These are phyloP conservation scores for Blastobotrys robertii DNA, from an alignment of 805 yeast genomes.

Conservation along the genomic window DNA sequence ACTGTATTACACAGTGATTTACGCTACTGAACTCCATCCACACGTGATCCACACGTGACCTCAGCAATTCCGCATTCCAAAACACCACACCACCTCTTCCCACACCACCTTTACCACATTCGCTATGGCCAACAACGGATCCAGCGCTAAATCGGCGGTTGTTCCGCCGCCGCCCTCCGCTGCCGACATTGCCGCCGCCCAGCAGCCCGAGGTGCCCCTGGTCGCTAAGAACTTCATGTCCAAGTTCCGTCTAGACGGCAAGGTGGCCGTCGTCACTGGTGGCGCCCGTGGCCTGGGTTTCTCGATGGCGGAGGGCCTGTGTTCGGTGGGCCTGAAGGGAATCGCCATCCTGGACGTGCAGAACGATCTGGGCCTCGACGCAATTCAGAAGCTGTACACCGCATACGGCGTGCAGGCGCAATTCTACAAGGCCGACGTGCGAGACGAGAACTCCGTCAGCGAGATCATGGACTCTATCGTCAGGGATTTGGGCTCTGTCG, in stretches of 20 bases:
- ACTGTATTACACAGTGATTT: too few species aligned
- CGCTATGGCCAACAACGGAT: slow-evolving; percentile 8
- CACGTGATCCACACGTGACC: too few species aligned
- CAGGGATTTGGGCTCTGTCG: slow-evolving; percentile 44
- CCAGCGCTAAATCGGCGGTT: slow-evolving; percentile 26
- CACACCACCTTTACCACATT: not conserved
- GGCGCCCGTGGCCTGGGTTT: slow-evolving; percentile 62
- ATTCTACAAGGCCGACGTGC: slow-evolving; percentile 57
- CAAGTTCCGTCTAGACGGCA: slow-evolving; percentile 50
- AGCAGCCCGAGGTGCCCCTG: slow-evolving; percentile 24
- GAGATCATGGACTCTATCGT: slow-evolving; percentile 43
- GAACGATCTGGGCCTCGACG: slow-evolving; percentile 51
- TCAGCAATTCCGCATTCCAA: too few species aligned
- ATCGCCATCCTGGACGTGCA: slow-evolving; percentile 45
- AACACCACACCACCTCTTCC: not conserved
- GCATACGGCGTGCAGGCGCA: slow-evolving; percentile 46
- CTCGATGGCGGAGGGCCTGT: slow-evolving; percentile 50
- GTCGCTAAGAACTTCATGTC: slow-evolving; percentile 29
- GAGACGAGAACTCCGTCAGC: slow-evolving; percentile 40
- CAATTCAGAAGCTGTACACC: slow-evolving; percentile 45
- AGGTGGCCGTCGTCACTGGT: slow-evolving; percentile 55
- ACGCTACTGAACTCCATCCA: too few species aligned
- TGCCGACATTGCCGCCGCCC: slow-evolving; percentile 28
- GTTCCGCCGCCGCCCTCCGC: slow-evolving; percentile 34
- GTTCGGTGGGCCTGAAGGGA: slow-evolving; percentile 47